These are phyloP conservation scores for Papiliotrema laurentii DNA, from an alignment of 1,284 basidiomycete genomes.

Conservation along the genomic window DNA sequence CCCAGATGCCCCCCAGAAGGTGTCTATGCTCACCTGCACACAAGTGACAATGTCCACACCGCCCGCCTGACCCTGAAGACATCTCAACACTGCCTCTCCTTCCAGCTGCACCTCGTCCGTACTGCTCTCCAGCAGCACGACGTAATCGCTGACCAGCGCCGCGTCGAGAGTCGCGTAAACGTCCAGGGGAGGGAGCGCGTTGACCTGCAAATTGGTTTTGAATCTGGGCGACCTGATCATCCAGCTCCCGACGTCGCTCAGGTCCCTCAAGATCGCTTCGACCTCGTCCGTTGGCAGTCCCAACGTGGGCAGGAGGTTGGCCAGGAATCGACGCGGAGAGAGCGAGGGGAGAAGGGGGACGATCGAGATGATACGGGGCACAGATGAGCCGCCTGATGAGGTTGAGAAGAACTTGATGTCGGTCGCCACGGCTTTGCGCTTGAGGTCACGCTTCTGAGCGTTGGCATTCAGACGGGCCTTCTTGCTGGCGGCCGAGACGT, in stretches of 20 bases:
- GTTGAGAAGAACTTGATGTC: slow-evolving; percentile 47
- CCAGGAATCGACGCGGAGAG: slow-evolving; percentile 68
- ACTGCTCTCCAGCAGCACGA: slow-evolving; percentile 77
- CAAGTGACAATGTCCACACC: slow-evolving; percentile 53
- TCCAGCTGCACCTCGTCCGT: slow-evolving; percentile 74
- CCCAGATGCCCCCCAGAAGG: background rate
- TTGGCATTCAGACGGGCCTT: slow-evolving; percentile 40
- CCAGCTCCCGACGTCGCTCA: slow-evolving; percentile 54
- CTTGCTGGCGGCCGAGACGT: slow-evolving; percentile 32
- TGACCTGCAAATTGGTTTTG: slow-evolving; percentile 82
- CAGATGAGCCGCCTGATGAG: slow-evolving; percentile 45
- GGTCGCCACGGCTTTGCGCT: slow-evolving; percentile 61
- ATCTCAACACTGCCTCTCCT: slow-evolving; percentile 87
- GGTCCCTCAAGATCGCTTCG: slow-evolving; percentile 12
- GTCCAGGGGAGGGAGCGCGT: slow-evolving; percentile 64
- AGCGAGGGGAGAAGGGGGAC: slow-evolving; percentile 42
- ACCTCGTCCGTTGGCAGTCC: slow-evolving; percentile 57
- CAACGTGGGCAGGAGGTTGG: slow-evolving; percentile 62
- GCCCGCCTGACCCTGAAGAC: slow-evolving; percentile 71
- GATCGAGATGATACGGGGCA: slow-evolving; percentile 49
- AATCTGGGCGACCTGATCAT: slow-evolving; percentile 76
- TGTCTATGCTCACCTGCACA: slow-evolving; percentile 52
- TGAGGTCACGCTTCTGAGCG: slow-evolving; percentile 53
- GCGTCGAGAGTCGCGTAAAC: slow-evolving; percentile 81
- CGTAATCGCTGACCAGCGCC: slow-evolving; percentile 85